Percentiles rank a stretch among this genome's conserved stretches.
Evolutionary conservation across 805 yeast species (phyloP).

Genomic region (Wickerhamomyces mucosus): DNA sequence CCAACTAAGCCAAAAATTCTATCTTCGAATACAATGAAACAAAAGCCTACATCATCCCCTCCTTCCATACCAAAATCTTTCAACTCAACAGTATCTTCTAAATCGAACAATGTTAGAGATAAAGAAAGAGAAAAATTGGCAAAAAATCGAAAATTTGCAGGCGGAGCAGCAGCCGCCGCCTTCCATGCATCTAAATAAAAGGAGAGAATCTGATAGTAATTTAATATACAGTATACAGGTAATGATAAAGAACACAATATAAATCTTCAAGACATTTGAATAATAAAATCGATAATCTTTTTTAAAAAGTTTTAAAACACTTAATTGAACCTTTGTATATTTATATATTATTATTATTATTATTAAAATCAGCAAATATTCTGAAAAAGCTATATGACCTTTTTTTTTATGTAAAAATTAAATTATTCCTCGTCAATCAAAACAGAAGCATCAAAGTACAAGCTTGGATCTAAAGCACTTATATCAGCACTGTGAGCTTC

Average conservation of each 20-base stretch:
- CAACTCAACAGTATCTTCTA: slow-evolving; percentile 3
- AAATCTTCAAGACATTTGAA: too few relatives aligned
- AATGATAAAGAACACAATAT: neutral
- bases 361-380: too few relatives aligned
- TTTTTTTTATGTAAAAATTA: too few relatives aligned
- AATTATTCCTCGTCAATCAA: slow-evolving; percentile 14
- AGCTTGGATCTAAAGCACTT: slow-evolving; percentile 73
- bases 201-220: neutral
- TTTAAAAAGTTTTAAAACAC: too few relatives aligned
- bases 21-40: slow-evolving; percentile 1
- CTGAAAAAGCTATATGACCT: too few relatives aligned
- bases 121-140: too few relatives aligned
- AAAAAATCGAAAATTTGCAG: slow-evolving; percentile 21
- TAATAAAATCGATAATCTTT: too few relatives aligned
- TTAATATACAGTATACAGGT: neutral
- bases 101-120: too few relatives aligned
- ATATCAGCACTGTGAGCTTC: slow-evolving; percentile 69
- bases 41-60: slow-evolving; percentile 3
- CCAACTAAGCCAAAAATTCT: slow-evolving; percentile 5
- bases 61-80: neutral
- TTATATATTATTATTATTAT: too few relatives aligned
- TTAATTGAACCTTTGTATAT: too few relatives aligned
- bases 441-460: slow-evolving; percentile 70
- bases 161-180: slow-evolving; percentile 27
- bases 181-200: slow-evolving; percentile 11